phyloP scores from a whole-genome alignment of 257 asterid genomes.

The Nicotiana paniculata region DNA sequence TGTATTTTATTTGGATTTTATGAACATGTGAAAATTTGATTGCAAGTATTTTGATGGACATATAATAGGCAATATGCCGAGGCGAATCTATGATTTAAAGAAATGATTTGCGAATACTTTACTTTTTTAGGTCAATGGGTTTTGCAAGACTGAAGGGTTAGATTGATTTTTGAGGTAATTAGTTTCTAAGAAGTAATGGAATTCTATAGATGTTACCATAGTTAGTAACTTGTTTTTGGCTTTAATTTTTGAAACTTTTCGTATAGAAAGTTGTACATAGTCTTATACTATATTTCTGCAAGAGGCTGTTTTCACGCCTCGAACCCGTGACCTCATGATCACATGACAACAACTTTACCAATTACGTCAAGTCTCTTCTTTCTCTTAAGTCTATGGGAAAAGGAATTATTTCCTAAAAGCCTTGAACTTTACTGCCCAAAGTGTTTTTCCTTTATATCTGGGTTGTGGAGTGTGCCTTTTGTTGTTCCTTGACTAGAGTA shows the following conservation, averaged over 20 bases:
- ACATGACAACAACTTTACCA: too few relatives aligned
- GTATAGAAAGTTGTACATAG: not conserved
- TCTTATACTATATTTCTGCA: too few relatives aligned
- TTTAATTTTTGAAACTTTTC: not conserved
- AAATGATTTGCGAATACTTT: not conserved
- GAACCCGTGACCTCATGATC: too few relatives aligned
- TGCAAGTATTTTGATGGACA: too few relatives aligned
- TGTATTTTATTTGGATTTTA: not conserved
- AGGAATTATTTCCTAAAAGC: slow-evolving; percentile 1
- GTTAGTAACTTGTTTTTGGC: not conserved
- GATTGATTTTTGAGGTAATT: not conserved
- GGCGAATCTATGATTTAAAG: too few relatives aligned
- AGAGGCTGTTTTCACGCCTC: too few relatives aligned
- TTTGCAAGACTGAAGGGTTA: not conserved
- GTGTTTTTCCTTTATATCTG: not conserved
- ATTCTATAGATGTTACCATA: not conserved
- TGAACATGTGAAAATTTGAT: too few relatives aligned
- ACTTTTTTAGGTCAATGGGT: not conserved
- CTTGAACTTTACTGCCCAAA: not conserved
- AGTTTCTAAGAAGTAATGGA: not conserved
- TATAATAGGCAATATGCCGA: too few relatives aligned
- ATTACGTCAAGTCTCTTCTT: too few relatives aligned
- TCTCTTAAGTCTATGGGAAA: not conserved
- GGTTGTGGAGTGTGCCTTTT: not conserved
- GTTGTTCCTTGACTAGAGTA: not conserved